phyloP scores from a whole-genome alignment of 345 rosid genomes.

The Bruguiera sexangula region DNA sequence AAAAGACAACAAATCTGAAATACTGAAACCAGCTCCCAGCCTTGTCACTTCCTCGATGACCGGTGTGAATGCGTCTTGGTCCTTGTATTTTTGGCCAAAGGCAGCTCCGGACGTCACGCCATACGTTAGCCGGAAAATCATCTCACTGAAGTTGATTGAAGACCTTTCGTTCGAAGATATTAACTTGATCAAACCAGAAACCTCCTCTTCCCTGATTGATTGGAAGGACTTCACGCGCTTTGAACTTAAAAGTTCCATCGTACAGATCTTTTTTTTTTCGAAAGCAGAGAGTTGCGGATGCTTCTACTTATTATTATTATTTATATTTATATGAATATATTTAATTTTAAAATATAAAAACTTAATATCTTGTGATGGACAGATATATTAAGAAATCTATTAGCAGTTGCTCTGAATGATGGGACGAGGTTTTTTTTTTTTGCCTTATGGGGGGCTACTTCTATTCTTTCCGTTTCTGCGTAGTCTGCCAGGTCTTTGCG shows the following conservation, averaged over 20 bases:
- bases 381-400: no score
- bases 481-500: background rate
- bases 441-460: background rate
- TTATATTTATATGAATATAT: no score
- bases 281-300: background rate
- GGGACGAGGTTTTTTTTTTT: no score
- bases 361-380: no score
- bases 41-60: background rate
- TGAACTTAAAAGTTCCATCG: background rate
- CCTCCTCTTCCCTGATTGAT: background rate
- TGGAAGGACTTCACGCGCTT: background rate
- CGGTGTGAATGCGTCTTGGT: background rate
- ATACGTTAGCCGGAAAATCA: background rate
- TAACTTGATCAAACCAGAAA: background rate
- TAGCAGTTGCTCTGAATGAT: no score
- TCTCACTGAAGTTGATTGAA: background rate
- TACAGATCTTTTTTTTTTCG: background rate
- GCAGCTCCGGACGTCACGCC: background rate
- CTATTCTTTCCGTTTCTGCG: background rate
- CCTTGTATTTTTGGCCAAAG: background rate
- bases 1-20: constrained; percentile 1
- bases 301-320: background rate
- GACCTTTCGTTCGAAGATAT: background rate
- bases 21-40: background rate
- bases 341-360: no score